Evolutionary conservation across 176 grass and related monocot species (phyloP).

Genomic region (Avena sativa): DNA sequence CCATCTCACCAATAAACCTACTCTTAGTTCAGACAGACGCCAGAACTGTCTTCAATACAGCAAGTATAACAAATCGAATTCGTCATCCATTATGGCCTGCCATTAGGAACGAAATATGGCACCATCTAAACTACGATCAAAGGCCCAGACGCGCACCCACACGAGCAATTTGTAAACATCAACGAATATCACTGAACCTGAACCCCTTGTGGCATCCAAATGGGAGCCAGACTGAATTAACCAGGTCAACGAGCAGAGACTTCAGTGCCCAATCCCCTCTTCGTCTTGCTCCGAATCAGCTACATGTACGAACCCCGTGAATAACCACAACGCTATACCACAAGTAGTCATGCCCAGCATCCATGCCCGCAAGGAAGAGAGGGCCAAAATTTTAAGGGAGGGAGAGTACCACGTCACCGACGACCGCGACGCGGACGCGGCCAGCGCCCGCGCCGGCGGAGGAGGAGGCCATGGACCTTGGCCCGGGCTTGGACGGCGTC

Average conservation of each 20-base stretch:
- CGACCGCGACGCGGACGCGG: slow-evolving; percentile 72
- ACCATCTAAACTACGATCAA: slow-evolving; percentile 14
- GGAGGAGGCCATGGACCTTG: slow-evolving; percentile 37
- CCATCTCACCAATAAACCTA: background rate
- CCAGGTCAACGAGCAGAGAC: slow-evolving; percentile 10
- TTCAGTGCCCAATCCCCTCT: slow-evolving; percentile 1
- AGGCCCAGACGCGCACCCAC: background rate
- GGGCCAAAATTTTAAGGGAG: background rate
- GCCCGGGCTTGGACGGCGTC: slow-evolving; percentile 16
- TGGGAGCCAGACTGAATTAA: slow-evolving; percentile 5
- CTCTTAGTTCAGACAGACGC: background rate
- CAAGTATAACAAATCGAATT: background rate
- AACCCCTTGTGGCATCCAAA: slow-evolving; percentile 6
- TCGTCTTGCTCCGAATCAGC: background rate
- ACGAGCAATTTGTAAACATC: background rate
- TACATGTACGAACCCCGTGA: background rate
- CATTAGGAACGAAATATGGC: background rate
- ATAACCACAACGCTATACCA: slow-evolving; percentile 1
- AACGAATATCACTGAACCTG: background rate
- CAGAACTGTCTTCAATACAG: background rate
- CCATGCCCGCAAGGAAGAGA: background rate
- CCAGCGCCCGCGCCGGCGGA: slow-evolving; percentile 2
- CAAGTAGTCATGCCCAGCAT: background rate
- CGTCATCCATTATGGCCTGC: background rate
- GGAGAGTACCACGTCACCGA: slow-evolving; percentile 80